Evolutionary conservation across 1,284 basidiomycete genomes (phyloP), one percentile per base, ranked within the genome.

Genomic region (Cryptococcus sp.): DNA sequence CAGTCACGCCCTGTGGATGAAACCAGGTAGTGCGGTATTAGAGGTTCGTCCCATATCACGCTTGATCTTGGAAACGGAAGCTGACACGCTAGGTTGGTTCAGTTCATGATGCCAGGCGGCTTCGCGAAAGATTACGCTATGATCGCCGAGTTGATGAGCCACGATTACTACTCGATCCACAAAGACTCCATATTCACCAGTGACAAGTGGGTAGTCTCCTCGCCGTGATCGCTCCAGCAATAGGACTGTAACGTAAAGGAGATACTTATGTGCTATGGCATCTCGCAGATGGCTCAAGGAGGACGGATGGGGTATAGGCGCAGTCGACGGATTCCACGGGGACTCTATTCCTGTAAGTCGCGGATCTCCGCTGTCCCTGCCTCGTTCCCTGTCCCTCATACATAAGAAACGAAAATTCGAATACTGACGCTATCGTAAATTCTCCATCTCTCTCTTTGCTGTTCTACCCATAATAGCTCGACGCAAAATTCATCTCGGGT

Each of bases 121-220:
- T 69, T 69, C 46, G 57, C 65, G 20, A 59, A 45, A 56, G 65
- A 67, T 52, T 65, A 69, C 47, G 61, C 54, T 19, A 64, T 61
- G 22, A 60, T 65, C 20, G 65, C 63, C 27, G 63, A 65, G 47
- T 23, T 67, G 16, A 62, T 64, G 62, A 40, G 54, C 42, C 65
- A 69, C 56, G 67, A 69, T 42, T 65, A 69, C 55, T 67, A 65
- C 35, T 55, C 63, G 3, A 56, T 69, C 13, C 67, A 69, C 54
- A 61, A 65, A 47, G 62, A 67, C 58, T 55, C 49, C 5, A 50
- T 60, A 16, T 63, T 69, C 54, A 60, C 67, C 0, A 25, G 43
- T 20, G 53, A 59, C 30, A 58, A 65, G 59, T 65, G 49, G 39
- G 53, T 50, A n/a, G n/a, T 20, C 16, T 17, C 5, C 42, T 17